These are phyloP conservation scores for Cupressus sempervirens DNA, from an alignment of 75 land plant genomes.

Conservation along the genomic window DNA sequence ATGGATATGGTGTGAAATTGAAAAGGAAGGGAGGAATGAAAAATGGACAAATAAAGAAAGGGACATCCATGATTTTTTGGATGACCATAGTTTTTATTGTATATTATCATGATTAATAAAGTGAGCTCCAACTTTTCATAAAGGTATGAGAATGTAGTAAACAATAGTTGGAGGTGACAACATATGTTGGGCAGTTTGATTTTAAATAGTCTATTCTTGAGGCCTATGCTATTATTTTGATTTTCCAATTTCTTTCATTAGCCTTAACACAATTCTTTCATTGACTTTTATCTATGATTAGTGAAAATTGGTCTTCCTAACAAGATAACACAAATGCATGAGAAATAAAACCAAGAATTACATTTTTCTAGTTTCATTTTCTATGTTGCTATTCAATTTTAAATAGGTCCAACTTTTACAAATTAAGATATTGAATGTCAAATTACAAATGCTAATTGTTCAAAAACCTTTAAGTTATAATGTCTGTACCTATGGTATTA, in stretches of 20 bases:
- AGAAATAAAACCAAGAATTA: background rate
- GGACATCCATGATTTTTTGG: background rate
- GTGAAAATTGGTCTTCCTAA: background rate
- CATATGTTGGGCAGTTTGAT: background rate
- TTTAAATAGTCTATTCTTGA: background rate
- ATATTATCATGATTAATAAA: background rate
- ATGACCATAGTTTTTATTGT: background rate
- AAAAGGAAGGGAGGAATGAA: background rate
- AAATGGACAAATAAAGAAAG: background rate
- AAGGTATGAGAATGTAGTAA: background rate
- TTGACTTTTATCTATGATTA: background rate
- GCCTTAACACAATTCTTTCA: background rate
- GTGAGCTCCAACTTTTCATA: background rate
- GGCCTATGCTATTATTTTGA: background rate
- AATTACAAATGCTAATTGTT: background rate
- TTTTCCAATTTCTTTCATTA: background rate
- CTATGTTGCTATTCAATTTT: conserved; percentile 4
- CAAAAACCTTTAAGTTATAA: background rate
- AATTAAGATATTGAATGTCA: background rate
- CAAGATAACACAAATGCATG: background rate
- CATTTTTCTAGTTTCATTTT: background rate
- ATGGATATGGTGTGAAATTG: background rate
- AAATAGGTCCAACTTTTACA: background rate
- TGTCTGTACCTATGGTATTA: too few relatives aligned
- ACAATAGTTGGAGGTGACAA: background rate